Conservation (phyloP, 2,329 filamentous ascomycete species). For the Mollisia scopiformis region DNA sequence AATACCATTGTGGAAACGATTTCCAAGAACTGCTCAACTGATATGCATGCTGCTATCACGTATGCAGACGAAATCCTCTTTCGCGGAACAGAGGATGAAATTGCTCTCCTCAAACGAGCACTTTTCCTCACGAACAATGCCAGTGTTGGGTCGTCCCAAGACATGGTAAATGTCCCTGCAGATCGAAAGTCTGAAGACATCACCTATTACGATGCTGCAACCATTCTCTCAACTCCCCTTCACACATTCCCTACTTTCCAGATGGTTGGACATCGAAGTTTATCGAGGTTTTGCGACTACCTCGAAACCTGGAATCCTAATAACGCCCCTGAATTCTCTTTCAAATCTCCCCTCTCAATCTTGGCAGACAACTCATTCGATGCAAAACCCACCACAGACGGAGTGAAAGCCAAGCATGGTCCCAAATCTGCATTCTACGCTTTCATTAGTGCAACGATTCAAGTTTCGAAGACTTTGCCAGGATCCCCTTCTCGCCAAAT, state of each 20-base stretch:
- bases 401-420: neutral
- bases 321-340: neutral
- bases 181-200: neutral
- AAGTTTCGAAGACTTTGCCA: neutral
- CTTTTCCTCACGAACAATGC: neutral
- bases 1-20: constrained; percentile 15
- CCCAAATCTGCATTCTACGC: constrained; percentile 4
- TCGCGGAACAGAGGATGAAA: constrained; percentile 7
- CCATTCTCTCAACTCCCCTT: neutral
- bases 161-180: neutral
- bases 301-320: constrained; percentile 9
- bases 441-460: neutral
- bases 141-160: neutral
- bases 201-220: neutral
- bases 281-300: neutral
- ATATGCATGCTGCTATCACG: constrained; percentile 16
- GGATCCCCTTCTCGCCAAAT: neutral
- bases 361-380: neutral
- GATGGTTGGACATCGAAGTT: neutral
- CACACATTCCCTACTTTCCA: neutral
- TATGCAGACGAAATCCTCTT: constrained; percentile 13
- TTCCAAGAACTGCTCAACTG: constrained; percentile 13
- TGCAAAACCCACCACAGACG: neutral
- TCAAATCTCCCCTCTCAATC: neutral
- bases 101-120: constrained; percentile 8